Evolutionary conservation across 768 basidiomycete genomes (phyloP).

Genomic region (Pleurotus giganteus): DNA sequence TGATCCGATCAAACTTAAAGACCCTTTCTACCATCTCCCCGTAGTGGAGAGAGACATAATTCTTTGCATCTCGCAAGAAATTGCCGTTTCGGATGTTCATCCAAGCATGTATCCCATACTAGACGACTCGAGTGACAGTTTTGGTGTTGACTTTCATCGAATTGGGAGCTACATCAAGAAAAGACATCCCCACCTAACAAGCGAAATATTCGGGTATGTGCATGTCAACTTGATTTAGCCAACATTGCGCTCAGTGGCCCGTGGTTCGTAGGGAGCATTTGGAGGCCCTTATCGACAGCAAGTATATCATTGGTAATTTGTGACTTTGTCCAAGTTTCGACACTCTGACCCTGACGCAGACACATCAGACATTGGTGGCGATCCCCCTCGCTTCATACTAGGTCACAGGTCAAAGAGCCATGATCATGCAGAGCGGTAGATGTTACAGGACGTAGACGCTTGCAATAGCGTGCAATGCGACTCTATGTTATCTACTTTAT

Average conservation of each 20-base stretch:
- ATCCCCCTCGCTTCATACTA: too few species aligned
- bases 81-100: background rate
- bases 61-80: background rate
- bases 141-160: background rate
- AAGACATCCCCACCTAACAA: background rate
- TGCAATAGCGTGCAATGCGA: too few species aligned
- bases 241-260: too few species aligned
- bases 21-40: background rate
- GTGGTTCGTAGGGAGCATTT: too few species aligned
- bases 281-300: too few species aligned
- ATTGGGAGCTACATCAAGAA: background rate
- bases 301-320: too few species aligned
- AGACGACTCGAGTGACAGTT: background rate
- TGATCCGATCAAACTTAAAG: background rate
- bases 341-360: background rate
- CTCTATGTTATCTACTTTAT: too few species aligned
- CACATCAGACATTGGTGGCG: constrained; percentile 3
- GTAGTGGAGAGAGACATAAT: background rate
- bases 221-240: too few species aligned
- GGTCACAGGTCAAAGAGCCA: too few species aligned
- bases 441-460: too few species aligned
- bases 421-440: too few species aligned
- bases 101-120: background rate
- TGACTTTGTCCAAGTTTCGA: too few species aligned
- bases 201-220: background rate